Percentiles rank a stretch among this genome's conserved stretches.
phyloP scores from a whole-genome alignment of 441 rosid species.

The Kokia cookei region DNA sequence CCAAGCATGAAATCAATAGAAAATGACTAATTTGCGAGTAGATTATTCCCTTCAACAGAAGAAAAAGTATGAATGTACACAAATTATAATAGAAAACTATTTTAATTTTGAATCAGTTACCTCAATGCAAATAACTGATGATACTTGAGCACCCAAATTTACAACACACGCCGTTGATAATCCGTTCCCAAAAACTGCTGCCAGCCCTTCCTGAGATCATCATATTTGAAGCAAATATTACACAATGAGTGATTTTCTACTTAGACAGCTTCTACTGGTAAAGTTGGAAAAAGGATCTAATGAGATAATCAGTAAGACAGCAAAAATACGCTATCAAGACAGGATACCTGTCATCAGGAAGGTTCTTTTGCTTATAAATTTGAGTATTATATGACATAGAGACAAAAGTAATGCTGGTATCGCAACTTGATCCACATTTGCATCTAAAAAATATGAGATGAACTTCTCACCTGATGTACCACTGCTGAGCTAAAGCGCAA shows the following conservation, averaged over 20 bases:
- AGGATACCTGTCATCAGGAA: not conserved
- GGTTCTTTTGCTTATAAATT: not conserved
- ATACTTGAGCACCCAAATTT: constrained; percentile 88
- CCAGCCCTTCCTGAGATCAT: constrained; percentile 73
- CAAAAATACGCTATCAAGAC: not conserved
- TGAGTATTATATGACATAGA: not conserved
- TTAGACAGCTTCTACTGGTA: not conserved
- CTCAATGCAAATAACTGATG: constrained; percentile 88
- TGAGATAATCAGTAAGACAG: not conserved
- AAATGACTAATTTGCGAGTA: not conserved
- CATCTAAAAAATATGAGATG: not conserved
- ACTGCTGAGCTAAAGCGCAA: constrained; percentile 80
- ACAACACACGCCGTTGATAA: constrained; percentile 88
- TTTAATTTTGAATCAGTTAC: constrained; percentile 27
- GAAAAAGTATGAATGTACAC: not conserved
- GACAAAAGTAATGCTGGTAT: not conserved
- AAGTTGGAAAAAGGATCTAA: constrained; percentile 7
- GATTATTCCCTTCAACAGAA: not conserved
- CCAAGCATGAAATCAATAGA: not conserved
- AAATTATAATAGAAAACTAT: not conserved
- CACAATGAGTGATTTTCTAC: not conserved
- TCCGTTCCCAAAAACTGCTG: constrained; percentile 95
- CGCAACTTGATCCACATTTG: not conserved
- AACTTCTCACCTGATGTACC: constrained; percentile 74
- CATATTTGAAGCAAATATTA: constrained; percentile 7